Conservation (phyloP, 345 rosid genomes). For the Psidium friedrichsthalianum region DNA sequence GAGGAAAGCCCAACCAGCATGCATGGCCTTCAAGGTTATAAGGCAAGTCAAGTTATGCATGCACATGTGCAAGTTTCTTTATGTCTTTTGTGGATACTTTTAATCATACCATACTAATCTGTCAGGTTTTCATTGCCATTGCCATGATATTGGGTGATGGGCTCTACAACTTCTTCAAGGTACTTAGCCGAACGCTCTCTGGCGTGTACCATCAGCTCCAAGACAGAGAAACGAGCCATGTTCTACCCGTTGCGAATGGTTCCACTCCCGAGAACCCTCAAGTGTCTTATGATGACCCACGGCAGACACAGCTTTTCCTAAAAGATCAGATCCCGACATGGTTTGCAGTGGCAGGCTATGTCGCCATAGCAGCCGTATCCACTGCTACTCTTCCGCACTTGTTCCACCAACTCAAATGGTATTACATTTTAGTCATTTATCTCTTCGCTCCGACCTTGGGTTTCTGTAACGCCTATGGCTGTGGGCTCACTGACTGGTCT, state of each 20-base stretch:
- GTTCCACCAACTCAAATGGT: conserved; percentile 16
- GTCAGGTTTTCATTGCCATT: conserved; percentile 10
- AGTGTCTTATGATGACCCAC: conserved; percentile 6
- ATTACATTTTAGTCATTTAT: conserved; percentile 13
- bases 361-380: neutral
- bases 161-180: conserved; percentile 14
- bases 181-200: neutral
- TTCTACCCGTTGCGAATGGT: neutral
- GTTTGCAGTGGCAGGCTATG: conserved; percentile 2
- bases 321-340: conserved; percentile 14
- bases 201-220: neutral
- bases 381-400: neutral
- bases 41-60: neutral
- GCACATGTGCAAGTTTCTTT: neutral
- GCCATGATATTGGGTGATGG: conserved; percentile 15
- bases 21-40: conserved; percentile 10
- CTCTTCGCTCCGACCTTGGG: conserved; percentile 5
- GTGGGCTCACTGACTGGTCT: conserved; percentile 19
- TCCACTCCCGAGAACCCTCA: neutral
- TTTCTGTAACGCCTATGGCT: conserved; percentile 20
- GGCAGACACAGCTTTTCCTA: conserved; percentile 3
- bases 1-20: neutral
- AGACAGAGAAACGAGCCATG: neutral
- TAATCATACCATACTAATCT: neutral
- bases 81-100: neutral